Evolutionary conservation across 2,329 filamentous ascomycete species (phyloP).

Genomic region (Dactylellina cionopaga): DNA sequence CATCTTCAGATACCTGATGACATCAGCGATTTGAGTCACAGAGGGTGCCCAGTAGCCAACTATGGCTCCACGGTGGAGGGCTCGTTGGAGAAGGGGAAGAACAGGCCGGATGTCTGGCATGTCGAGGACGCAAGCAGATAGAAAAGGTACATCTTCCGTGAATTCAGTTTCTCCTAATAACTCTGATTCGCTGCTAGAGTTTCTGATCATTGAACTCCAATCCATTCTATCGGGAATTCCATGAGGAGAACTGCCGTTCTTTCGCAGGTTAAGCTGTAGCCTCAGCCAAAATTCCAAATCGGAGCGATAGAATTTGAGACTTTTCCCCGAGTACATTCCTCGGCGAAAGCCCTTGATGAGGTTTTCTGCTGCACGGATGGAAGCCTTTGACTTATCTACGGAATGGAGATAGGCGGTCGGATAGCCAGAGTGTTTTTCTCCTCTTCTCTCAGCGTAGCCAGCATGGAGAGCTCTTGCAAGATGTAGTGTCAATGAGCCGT

Average conservation of each 20-base stretch:
- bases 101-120: constrained; percentile 32
- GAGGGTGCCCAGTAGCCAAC: constrained; percentile 47
- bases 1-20: constrained; percentile 12
- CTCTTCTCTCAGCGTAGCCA: constrained; percentile 67
- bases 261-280: background rate
- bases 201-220: background rate
- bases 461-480: constrained; percentile 79
- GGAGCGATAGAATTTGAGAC: constrained; percentile 24
- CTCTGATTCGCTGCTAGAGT: too few relatives aligned
- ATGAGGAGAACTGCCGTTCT: too few relatives aligned
- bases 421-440: background rate
- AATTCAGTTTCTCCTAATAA: background rate
- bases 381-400: constrained; percentile 9
- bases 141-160: constrained; percentile 2
- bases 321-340: constrained; percentile 25
- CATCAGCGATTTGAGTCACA: constrained; percentile 33
- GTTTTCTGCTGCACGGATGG: constrained; percentile 3
- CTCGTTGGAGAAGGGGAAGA: constrained; percentile 8
- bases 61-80: constrained; percentile 30
- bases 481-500: constrained; percentile 80
- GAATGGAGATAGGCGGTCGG: constrained; percentile 34
- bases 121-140: constrained; percentile 46
- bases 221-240: too few relatives aligned
- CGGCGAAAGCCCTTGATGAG: constrained; percentile 25
- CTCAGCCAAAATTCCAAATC: constrained; percentile 30